Base-by-base conservation (phyloP, 805 yeast species). In the Kockiozyma suomiensis region DNA sequence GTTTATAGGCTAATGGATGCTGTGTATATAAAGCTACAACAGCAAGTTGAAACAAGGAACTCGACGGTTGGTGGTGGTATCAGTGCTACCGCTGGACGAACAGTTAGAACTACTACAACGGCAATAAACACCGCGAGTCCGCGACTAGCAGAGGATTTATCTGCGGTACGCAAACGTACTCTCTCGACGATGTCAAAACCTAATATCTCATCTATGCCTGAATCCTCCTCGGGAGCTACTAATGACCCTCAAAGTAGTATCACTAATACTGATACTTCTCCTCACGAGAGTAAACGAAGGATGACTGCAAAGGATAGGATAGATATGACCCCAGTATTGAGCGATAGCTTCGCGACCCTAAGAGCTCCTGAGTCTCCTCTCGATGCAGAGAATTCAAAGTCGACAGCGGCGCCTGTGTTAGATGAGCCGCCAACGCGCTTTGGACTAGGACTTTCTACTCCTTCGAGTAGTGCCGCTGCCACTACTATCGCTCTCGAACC, bases 201-300 rank as follows among this genome's bases (percentile, higher is more conserved):
- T 6, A 21, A 47, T 17, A 13, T 32, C 23, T 15, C 28, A 17
- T 19, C 40, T 23, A 43, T 25, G 4, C 33, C 19, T n/a, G 26
- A 8, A 10, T 30, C 33, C 10, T 30, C 33, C 33, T 30, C 33
- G 10, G 10, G 10, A 7, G 6, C 33, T 30, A 10, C 10, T 10
- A 30, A 30, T 7, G 10, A 6, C 10, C 10, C 33, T 7, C 10
- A 30, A 6, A 30, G 10, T 30, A 30, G 33, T 30, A 30, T 7
- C 10, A 13, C 26, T 13, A 28, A 17, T 21, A 21, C 46, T 41
- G 28, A 7, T 10, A 19, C 42, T 17, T n/a, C 42, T 38, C 42
- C 35, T 12, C 50, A 47, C 23, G 50, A 47, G 19, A 47, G 25
- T 28, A 56, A 56, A 17, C 52, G 60, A 25, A 32, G 52, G 25